These are phyloP conservation scores for Trifolium pratense DNA, from an alignment of 306 rosid species.

Conservation along the genomic window DNA sequence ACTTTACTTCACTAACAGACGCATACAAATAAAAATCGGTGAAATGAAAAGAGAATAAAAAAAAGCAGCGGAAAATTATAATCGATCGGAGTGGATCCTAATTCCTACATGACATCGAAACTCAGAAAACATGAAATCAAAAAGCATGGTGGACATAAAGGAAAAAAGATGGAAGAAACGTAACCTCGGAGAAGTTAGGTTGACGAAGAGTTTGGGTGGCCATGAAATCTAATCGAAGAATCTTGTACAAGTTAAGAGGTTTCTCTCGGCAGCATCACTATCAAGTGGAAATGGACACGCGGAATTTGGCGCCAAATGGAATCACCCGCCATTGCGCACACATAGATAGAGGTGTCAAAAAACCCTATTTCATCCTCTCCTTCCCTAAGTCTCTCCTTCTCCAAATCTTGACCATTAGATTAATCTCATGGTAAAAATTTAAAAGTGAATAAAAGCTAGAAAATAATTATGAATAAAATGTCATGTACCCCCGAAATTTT, in stretches of 20 bases:
- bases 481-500: too few species aligned
- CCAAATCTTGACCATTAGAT: too few species aligned
- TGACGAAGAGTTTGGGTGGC: conserved; percentile 42
- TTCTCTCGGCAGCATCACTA: conserved; percentile 6
- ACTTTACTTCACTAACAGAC: too few species aligned
- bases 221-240: conserved; percentile 39
- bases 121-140: background rate
- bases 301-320: conserved; percentile 39
- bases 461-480: too few species aligned
- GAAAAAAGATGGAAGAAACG: background rate
- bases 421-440: too few species aligned
- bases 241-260: background rate
- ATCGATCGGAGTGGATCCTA: background rate
- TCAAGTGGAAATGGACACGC: background rate
- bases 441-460: too few species aligned
- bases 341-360: too few species aligned
- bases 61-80: background rate
- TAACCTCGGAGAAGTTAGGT: conserved; percentile 51
- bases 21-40: background rate
- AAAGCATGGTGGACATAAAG: too few species aligned
- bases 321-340: background rate
- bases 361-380: too few species aligned
- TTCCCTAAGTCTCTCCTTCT: too few species aligned
- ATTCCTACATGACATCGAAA: background rate
- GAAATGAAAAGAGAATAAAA: conserved; percentile 2